A percentile compares a stretch with the other conserved stretches of the same genome.
These are phyloP conservation scores for Coniochaeta ligniaria DNA, from an alignment of 2,329 filamentous ascomycete species.

Conservation along the genomic window DNA sequence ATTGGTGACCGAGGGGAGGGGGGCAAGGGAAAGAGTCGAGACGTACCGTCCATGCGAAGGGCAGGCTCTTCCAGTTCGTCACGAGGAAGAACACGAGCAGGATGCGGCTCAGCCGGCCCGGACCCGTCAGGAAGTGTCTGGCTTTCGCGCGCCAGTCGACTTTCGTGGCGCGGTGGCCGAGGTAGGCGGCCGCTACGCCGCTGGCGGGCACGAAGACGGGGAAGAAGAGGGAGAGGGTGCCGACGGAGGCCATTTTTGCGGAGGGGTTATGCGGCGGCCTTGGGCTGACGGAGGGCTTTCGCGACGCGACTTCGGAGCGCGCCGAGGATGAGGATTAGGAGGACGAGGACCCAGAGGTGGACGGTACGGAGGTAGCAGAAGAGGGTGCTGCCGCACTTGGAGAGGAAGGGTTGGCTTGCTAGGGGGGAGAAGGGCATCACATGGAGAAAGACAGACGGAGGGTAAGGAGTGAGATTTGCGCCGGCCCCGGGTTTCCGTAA, in stretches of 20 bases:
- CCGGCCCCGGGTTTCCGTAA: background rate
- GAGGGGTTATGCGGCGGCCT: background rate
- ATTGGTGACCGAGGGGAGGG: background rate
- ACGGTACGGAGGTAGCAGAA: constrained; percentile 31
- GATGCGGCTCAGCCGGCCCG: constrained; percentile 45
- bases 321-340: constrained; percentile 28
- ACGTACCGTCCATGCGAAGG: constrained; percentile 69
- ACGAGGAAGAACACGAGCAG: constrained; percentile 48
- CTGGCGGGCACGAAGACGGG: constrained; percentile 35
- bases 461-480: background rate
- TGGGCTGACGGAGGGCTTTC: background rate
- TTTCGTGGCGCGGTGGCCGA: constrained; percentile 29
- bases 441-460: background rate
- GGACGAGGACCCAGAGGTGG: constrained; percentile 33
- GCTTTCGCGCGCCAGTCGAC: constrained; percentile 32
- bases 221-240: constrained; percentile 23
- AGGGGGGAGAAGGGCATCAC: constrained; percentile 5
- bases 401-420: constrained; percentile 14
- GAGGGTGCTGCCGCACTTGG: constrained; percentile 34
- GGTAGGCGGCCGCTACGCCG: constrained; percentile 37
- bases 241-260: constrained; percentile 17
- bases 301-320: constrained; percentile 22
- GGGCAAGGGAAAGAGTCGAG: constrained; percentile 19
- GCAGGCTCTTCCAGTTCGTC: constrained; percentile 67
- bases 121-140: constrained; percentile 42